These are phyloP conservation scores for Penicillium coffeae DNA, from an alignment of 495 filamentous ascomycete genomes.

Conservation along the genomic window DNA sequence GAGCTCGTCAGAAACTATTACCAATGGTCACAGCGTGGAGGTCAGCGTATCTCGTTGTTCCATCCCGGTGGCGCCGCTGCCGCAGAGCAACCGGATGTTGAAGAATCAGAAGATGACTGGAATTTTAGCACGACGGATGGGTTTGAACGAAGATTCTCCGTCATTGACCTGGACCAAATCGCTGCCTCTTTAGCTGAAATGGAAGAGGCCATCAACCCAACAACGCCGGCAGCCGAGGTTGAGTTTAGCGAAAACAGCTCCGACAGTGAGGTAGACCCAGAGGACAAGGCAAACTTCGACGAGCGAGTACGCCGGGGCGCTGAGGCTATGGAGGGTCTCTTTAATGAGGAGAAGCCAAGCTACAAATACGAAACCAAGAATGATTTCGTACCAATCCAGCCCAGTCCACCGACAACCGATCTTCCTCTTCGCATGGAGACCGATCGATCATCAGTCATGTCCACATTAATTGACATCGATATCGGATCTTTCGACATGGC, in stretches of 20 bases:
- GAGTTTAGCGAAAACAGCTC: slow-evolving; percentile 22
- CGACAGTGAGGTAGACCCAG: slow-evolving; percentile 28
- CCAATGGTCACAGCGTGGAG: slow-evolving; percentile 80
- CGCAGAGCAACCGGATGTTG: slow-evolving; percentile 43
- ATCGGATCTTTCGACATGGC: slow-evolving; percentile 46
- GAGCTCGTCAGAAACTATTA: slow-evolving; percentile 79
- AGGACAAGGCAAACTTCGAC: slow-evolving; percentile 44
- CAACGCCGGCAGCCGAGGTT: slow-evolving; percentile 18
- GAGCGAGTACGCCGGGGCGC: slow-evolving; percentile 48
- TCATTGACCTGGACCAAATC: slow-evolving; percentile 44
- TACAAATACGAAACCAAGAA: slow-evolving; percentile 49
- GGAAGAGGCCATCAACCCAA: slow-evolving; percentile 30
- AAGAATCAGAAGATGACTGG: slow-evolving; percentile 65
- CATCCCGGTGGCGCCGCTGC: slow-evolving; percentile 69
- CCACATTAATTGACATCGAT: slow-evolving; percentile 47
- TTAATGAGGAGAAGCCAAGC: slow-evolving; percentile 43
- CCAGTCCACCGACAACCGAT: slow-evolving; percentile 35
- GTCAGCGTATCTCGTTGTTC: slow-evolving; percentile 79
- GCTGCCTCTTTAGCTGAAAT: slow-evolving; percentile 41
- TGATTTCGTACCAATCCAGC: slow-evolving; percentile 42
- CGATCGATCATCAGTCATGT: slow-evolving; percentile 46
- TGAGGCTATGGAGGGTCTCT: slow-evolving; percentile 45
- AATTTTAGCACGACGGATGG: slow-evolving; percentile 87
- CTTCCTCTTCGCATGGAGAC: slow-evolving; percentile 47
- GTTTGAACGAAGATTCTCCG: slow-evolving; percentile 62